phyloP scores from a whole-genome alignment of 257 asterid genomes.

The Salvia rosmarinus region DNA sequence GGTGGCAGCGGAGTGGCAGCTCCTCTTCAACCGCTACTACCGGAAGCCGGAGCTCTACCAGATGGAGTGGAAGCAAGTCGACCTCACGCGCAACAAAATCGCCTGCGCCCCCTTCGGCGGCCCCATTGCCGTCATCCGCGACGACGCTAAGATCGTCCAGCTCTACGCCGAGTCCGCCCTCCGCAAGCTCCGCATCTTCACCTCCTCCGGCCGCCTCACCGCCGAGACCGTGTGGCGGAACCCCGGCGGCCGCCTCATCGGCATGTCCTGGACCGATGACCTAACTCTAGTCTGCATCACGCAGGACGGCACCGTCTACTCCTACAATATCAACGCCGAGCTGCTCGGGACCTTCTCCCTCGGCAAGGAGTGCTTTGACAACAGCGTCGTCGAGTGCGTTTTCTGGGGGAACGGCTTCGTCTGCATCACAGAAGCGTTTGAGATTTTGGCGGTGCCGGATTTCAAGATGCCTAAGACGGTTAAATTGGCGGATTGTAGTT shows the following conservation, averaged over 20 bases:
- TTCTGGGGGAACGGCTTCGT: conserved; percentile 94
- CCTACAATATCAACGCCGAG: conserved; percentile 72
- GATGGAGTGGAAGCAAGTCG: conserved; percentile 94
- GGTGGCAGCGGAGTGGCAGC: conserved; percentile 99
- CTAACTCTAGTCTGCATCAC: conserved; percentile 76
- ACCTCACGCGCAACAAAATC: conserved; percentile 85
- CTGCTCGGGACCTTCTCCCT: conserved; percentile 61
- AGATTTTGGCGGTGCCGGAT: conserved; percentile 77
- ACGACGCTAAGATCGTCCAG: conserved; percentile 94
- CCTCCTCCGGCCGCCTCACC: conserved; percentile 76
- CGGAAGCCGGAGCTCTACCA: conserved; percentile 90
- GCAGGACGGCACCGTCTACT: conserved; percentile 84
- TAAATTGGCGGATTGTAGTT: conserved; percentile 71
- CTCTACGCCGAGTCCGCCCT: conserved; percentile 90
- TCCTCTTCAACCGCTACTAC: conserved; percentile 84
- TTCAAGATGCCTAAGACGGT: conserved; percentile 62
- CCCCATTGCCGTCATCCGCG: conserved; percentile 93
- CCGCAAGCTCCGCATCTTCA: conserved; percentile 88
- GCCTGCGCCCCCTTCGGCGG: conserved; percentile 98
- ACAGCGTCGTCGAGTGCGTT: conserved; percentile 82
- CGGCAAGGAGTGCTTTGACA: conserved; percentile 67
- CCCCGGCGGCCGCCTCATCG: conserved; percentile 84
- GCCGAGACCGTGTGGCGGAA: conserved; percentile 88
- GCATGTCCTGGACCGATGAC: conserved; percentile 90
- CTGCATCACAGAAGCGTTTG: conserved; percentile 80